These are phyloP conservation scores for Rhododendron vialii DNA, from an alignment of 148 eudicot species.

Conservation along the genomic window DNA sequence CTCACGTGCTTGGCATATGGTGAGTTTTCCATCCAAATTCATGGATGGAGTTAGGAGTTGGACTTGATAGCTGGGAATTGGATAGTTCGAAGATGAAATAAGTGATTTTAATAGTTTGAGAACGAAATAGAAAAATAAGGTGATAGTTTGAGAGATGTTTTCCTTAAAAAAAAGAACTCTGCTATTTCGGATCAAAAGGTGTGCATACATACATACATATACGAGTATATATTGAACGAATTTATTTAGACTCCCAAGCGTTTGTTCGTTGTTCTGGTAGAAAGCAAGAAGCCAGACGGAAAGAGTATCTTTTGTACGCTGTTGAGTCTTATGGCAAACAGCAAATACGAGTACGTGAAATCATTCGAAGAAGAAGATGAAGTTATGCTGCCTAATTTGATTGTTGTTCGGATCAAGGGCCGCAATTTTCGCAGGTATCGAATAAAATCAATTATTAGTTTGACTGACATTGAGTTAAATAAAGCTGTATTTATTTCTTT, in stretches of 20 bases:
- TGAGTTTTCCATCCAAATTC: too few species aligned
- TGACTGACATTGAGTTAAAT: not conserved
- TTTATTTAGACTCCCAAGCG: not conserved
- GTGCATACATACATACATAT: too few species aligned
- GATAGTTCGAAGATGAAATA: too few species aligned
- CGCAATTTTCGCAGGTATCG: constrained; percentile 56
- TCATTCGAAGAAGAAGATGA: constrained; percentile 63
- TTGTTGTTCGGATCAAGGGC: constrained; percentile 54
- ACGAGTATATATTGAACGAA: not conserved
- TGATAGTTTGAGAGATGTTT: too few species aligned
- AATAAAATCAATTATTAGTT: not conserved
- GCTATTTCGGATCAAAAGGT: too few species aligned
- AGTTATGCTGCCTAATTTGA: constrained; percentile 53
- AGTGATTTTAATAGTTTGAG: too few species aligned
- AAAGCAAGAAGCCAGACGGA: not conserved
- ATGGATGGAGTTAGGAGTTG: too few species aligned
- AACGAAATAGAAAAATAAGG: too few species aligned
- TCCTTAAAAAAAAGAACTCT: too few species aligned
- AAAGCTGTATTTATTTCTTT: not conserved
- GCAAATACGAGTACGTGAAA: constrained; percentile 91
- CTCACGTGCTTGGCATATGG: too few species aligned
- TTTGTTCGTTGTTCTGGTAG: not conserved
- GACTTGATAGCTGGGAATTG: too few species aligned
- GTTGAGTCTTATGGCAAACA: constrained; percentile 62
- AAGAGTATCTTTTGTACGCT: not conserved